A percentile compares a stretch with the other conserved stretches of the same genome.
Evolutionary conservation across 345 rosid species (phyloP).

Genomic region (Carallia brachiata): DNA sequence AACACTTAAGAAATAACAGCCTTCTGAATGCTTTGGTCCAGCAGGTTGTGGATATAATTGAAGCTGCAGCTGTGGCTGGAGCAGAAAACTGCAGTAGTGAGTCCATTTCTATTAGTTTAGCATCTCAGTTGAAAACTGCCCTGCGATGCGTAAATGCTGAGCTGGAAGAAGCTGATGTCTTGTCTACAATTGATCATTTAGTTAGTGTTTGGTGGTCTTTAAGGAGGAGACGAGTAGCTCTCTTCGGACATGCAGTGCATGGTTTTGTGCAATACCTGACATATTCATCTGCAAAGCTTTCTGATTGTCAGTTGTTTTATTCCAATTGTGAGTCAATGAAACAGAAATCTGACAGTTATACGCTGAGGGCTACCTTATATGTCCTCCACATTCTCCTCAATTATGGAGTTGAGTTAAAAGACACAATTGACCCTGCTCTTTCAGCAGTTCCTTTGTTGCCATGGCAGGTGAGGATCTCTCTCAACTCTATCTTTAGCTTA

Average conservation of each 20-base stretch:
- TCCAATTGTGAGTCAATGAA: constrained; percentile 53
- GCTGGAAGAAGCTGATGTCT: constrained; percentile 42
- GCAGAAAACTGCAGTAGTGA: constrained; percentile 56
- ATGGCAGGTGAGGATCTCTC: constrained; percentile 70
- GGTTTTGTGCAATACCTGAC: constrained; percentile 75
- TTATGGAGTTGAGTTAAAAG: constrained; percentile 81
- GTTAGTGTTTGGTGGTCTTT: constrained; percentile 76
- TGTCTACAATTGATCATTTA: constrained; percentile 50
- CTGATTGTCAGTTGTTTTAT: constrained; percentile 45
- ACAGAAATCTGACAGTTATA: constrained; percentile 54
- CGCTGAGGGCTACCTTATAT: constrained; percentile 75
- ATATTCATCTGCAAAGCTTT: constrained; percentile 53
- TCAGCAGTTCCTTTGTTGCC: constrained; percentile 72
- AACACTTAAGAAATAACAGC: constrained; percentile 32
- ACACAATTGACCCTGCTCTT: constrained; percentile 70
- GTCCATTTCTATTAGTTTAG: constrained; percentile 56
- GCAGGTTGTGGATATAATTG: constrained; percentile 59
- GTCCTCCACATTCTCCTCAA: constrained; percentile 77
- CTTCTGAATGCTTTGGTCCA: constrained; percentile 41
- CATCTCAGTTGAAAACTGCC: constrained; percentile 51
- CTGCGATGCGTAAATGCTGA: constrained; percentile 38
- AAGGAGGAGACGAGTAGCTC: constrained; percentile 78
- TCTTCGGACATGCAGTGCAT: constrained; percentile 78
- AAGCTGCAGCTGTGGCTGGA: constrained; percentile 66
- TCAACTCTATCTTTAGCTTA: not conserved